A percentile compares a stretch with the other conserved stretches of the same genome.
These are phyloP conservation scores for Aquilaria yunnanensis DNA, from an alignment of 345 rosid genomes.

Conservation along the genomic window DNA sequence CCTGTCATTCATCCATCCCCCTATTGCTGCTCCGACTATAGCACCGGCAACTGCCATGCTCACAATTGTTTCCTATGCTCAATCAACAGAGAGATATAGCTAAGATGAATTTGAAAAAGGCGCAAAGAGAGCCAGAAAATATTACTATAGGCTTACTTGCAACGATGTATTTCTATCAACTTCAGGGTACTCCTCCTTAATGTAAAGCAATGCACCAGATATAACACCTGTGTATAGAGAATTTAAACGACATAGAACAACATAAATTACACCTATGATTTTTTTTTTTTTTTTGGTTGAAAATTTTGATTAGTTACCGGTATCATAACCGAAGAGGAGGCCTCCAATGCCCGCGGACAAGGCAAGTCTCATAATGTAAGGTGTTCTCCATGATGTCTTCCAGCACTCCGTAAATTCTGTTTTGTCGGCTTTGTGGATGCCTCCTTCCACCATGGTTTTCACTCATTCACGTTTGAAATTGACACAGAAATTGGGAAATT, in stretches of 20 bases:
- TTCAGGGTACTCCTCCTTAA: conserved; percentile 56
- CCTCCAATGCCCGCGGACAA: conserved; percentile 95
- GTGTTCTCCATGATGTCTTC: conserved; percentile 56
- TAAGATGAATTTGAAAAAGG: neutral
- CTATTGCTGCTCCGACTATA: conserved; percentile 74
- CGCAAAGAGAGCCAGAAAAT: neutral
- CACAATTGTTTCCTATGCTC: conserved; percentile 52
- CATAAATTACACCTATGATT: neutral
- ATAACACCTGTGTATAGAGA: conserved; percentile 47
- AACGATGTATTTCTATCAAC: conserved; percentile 66
- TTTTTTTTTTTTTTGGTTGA: neutral
- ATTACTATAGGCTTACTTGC: conserved; percentile 30
- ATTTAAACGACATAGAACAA: too few species aligned
- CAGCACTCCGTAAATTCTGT: conserved; percentile 83
- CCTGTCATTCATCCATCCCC: conserved; percentile 75
- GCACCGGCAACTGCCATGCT: conserved; percentile 93
- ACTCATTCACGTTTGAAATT: too few species aligned
- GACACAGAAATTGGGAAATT: neutral
- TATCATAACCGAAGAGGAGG: conserved; percentile 90
- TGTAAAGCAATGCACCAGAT: conserved; percentile 85
- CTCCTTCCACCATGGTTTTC: conserved; percentile 66
- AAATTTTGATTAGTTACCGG: conserved; percentile 33
- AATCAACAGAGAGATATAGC: neutral
- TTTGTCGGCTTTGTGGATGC: conserved; percentile 39
- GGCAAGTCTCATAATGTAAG: conserved; percentile 80